Percentiles rank a stretch among this genome's conserved stretches.
phyloP scores from a whole-genome alignment of 306 rosid genomes.

The Gleditsia sinensis region DNA sequence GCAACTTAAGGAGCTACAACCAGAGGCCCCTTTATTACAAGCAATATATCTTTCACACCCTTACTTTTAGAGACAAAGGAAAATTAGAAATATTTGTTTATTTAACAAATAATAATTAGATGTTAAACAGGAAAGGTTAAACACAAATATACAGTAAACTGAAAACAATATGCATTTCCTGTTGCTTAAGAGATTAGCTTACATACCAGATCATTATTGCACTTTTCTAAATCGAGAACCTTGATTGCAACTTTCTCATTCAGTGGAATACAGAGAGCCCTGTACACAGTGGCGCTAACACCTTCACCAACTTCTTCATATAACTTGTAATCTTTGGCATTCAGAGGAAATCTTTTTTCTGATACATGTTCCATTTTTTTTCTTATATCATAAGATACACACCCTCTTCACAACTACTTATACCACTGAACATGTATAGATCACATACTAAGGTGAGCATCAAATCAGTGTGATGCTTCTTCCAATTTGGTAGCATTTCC shows the following conservation, averaged over 20 bases:
- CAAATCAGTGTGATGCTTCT: slow-evolving; percentile 41
- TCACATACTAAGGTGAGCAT: slow-evolving; percentile 28
- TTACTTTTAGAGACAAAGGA: not conserved
- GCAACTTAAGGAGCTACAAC: slow-evolving; percentile 2
- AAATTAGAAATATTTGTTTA: not conserved
- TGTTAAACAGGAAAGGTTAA: not conserved
- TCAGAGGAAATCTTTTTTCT: slow-evolving; percentile 73
- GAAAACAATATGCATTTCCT: not conserved
- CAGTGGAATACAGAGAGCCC: slow-evolving; percentile 90
- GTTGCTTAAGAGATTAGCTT: slow-evolving; percentile 13
- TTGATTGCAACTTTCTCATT: slow-evolving; percentile 91
- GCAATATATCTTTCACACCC: slow-evolving; percentile 14
- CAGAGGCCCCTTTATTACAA: not conserved
- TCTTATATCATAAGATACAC: slow-evolving; percentile 48
- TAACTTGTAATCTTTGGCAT: slow-evolving; percentile 73
- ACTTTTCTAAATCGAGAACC: slow-evolving; percentile 93
- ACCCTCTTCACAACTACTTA: slow-evolving; percentile 29
- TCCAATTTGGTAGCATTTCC: slow-evolving; percentile 48
- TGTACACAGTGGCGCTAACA: slow-evolving; percentile 86
- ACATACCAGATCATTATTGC: slow-evolving; percentile 89
- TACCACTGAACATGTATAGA: slow-evolving; percentile 31
- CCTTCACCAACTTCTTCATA: slow-evolving; percentile 99
- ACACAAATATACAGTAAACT: not conserved
- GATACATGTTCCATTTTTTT: slow-evolving; percentile 62
- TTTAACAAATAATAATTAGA: not conserved